Percentiles rank a stretch among this genome's conserved stretches.
Conservation (phyloP, 768 basidiomycete species). For the Collybiopsis confluens region DNA sequence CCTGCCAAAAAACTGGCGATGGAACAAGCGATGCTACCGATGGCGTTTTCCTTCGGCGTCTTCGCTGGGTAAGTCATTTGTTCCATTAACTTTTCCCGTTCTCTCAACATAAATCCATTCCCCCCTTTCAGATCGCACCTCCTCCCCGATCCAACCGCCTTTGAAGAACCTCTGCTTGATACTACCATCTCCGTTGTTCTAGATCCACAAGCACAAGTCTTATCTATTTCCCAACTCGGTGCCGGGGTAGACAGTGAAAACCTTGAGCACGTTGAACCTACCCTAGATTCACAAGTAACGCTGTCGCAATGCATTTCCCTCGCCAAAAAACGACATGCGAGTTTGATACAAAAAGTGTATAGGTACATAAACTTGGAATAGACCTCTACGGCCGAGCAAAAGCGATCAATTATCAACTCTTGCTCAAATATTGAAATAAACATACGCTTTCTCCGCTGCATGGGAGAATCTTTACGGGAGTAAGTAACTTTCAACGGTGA, state of each 20-base stretch:
- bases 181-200: slow-evolving; percentile 64
- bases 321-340: slow-evolving; percentile 5
- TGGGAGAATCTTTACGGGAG: too few species aligned
- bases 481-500: too few species aligned
- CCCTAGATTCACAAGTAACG: neutral
- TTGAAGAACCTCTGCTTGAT: slow-evolving; percentile 84
- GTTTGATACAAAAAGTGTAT: slow-evolving; percentile 1
- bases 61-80: slow-evolving; percentile 62
- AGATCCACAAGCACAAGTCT: slow-evolving; percentile 42
- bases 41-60: slow-evolving; percentile 70
- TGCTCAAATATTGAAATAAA: neutral
- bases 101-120: neutral
- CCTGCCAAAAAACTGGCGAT: slow-evolving; percentile 27
- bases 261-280: slow-evolving; percentile 13
- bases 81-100: neutral
- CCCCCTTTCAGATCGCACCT: slow-evolving; percentile 46
- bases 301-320: slow-evolving; percentile 2
- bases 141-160: slow-evolving; percentile 81
- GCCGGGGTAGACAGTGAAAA: slow-evolving; percentile 24
- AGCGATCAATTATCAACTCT: neutral
- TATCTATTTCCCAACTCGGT: slow-evolving; percentile 55
- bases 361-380: neutral
- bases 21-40: slow-evolving; percentile 48
- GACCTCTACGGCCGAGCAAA: neutral
- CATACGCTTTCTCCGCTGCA: neutral